Evolutionary conservation across 495 filamentous ascomycete genomes (phyloP), one percentile per base, ranked within the genome.

Genomic region (Podospora fimiseda): DNA sequence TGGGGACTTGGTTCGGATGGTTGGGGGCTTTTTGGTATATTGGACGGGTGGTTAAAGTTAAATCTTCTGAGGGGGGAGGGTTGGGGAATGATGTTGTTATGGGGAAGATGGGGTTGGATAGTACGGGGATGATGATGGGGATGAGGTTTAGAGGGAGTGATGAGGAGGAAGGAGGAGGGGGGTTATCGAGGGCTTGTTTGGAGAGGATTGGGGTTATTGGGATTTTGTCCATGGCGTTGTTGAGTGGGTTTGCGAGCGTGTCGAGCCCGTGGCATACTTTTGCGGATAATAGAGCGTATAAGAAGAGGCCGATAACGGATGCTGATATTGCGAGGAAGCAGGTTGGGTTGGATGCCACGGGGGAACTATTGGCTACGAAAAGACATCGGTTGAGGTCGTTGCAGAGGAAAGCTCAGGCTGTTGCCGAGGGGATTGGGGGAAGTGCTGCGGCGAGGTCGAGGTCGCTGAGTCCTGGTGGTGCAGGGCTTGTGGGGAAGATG

Each of bases 231-330:
- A 91, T 93, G 88, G 87, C 88, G 8, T 71, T 88, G 18, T 71
- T 93, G 27, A 86, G 88, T 16, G 88, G 88, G 9, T 93, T 92
- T 60, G 88, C 88, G 19, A 86, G 85, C 19, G 83, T 93, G 36
- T 87, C 83, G 42, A 83, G 83, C 8, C 80, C 88, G 21, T 91
- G 88, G 88, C 85, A 90, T 62, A 87, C 78, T 23, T 89, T 92
- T 66, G 79, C 80, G 13, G 78, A 77, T 19, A 79, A 79, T 45
- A 63, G 73, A 46, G 56, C 63, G 11, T 58, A 60, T 49, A 51
- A 56, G 27, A 58, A 61, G 30, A 72, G 78, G 44, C 78, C 74
- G 13, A 77, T 89, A 9, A 86, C 80, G 0, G 88, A 91, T 48
- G 68, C 78, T 8, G 85, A 89, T 60, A 70, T 93, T 45, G 67